phyloP scores from a whole-genome alignment of 768 basidiomycete genomes.

The Pulveroboletus sp. region DNA sequence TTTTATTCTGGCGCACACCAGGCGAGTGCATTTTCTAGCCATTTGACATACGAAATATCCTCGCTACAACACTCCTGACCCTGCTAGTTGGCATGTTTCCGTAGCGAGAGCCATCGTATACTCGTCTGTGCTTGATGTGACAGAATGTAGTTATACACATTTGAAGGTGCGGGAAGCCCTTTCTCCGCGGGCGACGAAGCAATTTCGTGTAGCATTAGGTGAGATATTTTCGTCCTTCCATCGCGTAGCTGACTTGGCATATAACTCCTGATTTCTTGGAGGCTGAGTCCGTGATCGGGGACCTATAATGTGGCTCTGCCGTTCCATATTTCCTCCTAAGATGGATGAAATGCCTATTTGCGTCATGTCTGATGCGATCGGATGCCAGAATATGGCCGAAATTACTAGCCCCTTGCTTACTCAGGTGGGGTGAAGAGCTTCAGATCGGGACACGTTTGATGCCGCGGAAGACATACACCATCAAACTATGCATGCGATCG shows the following conservation, averaged over 20 bases:
- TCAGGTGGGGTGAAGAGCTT: conserved; percentile 15
- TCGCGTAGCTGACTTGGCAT: background rate
- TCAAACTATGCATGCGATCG: conserved; percentile 16
- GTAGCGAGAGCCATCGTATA: background rate
- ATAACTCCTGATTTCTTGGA: background rate
- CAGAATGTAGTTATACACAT: background rate
- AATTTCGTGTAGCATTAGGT: background rate
- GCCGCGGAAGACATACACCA: conserved; percentile 1
- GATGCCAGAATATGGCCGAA: conserved; percentile 3
- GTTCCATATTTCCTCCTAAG: background rate
- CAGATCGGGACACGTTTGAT: conserved; percentile 19
- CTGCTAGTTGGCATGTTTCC: background rate
- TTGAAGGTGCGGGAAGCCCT: background rate
- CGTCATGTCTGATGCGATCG: background rate
- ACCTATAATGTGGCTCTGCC: background rate
- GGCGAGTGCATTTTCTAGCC: conserved; percentile 6
- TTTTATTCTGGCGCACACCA: background rate
- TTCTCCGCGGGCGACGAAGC: background rate
- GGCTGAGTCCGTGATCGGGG: conserved; percentile 2
- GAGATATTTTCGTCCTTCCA: background rate
- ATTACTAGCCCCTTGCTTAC: background rate
- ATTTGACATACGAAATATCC: background rate
- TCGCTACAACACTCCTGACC: background rate
- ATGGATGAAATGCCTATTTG: conserved; percentile 1
- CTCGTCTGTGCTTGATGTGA: background rate